Evolutionary conservation across 2,329 filamentous ascomycete genomes (phyloP), one percentile per base, ranked within the genome.

Genomic region (Arachnomyces sp.): DNA sequence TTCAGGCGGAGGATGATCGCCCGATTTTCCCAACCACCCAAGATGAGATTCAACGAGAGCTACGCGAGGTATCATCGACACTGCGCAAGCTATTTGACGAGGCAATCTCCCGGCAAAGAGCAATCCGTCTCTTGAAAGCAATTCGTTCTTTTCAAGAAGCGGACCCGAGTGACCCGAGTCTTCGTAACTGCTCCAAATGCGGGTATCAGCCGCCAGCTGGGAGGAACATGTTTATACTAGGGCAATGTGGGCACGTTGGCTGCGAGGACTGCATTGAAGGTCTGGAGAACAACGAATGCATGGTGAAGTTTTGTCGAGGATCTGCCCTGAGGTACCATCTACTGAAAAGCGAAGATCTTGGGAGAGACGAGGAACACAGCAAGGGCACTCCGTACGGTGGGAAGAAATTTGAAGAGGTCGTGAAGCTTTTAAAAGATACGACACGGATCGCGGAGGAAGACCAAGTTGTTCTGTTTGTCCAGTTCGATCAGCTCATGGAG

Each of bases 381-480:
- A 54, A 18, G 30, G 32, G 11, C 47, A 41, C 18, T 15, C 39
- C 40, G 3, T 52, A 52, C 20, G 60, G 65, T 15, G 72, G 73
- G 12, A 64, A 61, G 28, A 79, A 77, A 48, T 43, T 76, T 1
- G 60, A 67, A 20, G 57, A 59, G 4, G 55, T 75, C 20, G 51
- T 75, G 4, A 44, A 61, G 0, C 53, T 77, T 2, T 58, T 79
- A 16, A 44, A 60, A 6, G 37, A 39, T 7, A 46, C 44, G 3
- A 49, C 46, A 29, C 49, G 37, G 8, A 58, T 73, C 25, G 58
- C 57, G 0, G 30, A 52, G 0, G 51, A 61, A 1, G 73, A 80
- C n/a, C 67, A 72, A 43, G 68, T 70, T 0, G 56, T 80, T 6
- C 46, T 80, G 1, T 79, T 80, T 50, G 65, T 76, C 2, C 76